These are phyloP conservation scores for Aspergillaceae sp. DNA, from an alignment of 2,329 filamentous ascomycete species.

Conservation along the genomic window DNA sequence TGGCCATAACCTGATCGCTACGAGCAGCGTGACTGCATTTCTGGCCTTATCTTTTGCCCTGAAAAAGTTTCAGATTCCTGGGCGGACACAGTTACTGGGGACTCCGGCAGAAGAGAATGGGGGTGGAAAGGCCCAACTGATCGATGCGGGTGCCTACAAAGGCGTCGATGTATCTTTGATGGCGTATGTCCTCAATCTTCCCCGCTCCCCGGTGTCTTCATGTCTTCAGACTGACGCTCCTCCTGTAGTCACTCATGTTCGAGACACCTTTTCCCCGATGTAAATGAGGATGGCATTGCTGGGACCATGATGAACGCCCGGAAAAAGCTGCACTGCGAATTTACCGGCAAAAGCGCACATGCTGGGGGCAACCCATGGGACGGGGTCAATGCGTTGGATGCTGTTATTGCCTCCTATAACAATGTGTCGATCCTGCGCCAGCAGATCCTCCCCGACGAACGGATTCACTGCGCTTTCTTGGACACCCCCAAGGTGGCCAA, in stretches of 20 bases:
- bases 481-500: conserved; percentile 48
- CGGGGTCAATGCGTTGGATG: conserved; percentile 53
- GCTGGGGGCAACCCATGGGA: conserved; percentile 52
- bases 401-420: conserved; percentile 41
- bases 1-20: conserved; percentile 34
- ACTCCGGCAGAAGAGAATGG: conserved; percentile 34
- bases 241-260: conserved; percentile 17
- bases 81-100: conserved; percentile 27
- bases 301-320: conserved; percentile 26
- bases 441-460: conserved; percentile 46
- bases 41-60: conserved; percentile 42
- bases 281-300: conserved; percentile 15
- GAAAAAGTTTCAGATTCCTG: conserved; percentile 31
- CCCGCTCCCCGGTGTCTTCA: background rate
- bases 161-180: conserved; percentile 37
- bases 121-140: conserved; percentile 34
- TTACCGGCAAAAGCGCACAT: conserved; percentile 47
- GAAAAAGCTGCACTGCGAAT: conserved; percentile 32
- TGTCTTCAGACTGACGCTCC: background rate
- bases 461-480: conserved; percentile 48
- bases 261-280: conserved; percentile 18
- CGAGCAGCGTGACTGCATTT: conserved; percentile 27
- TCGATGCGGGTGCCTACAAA: conserved; percentile 38
- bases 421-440: conserved; percentile 47
- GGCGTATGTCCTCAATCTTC: conserved; percentile 21